A percentile compares a stretch with the other conserved stretches of the same genome.
phyloP scores from a whole-genome alignment of 768 basidiomycete genomes.

The Boletellus emodensis region DNA sequence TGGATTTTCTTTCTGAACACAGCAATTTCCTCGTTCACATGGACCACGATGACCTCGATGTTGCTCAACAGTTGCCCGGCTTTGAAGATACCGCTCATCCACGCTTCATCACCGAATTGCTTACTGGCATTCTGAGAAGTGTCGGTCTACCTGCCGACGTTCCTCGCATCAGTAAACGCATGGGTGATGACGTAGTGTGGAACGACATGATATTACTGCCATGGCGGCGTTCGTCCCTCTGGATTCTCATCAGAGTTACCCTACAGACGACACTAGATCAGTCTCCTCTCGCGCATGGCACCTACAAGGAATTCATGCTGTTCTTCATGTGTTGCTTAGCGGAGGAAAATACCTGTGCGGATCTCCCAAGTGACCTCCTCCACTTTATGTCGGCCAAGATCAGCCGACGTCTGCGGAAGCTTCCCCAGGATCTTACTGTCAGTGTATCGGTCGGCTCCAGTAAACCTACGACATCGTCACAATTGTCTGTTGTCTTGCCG shows the following conservation, averaged over 20 bases:
- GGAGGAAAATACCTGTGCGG: constrained; percentile 8
- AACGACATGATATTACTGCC: constrained; percentile 14
- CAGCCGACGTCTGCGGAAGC: constrained; percentile 22
- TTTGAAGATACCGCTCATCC: constrained; percentile 30
- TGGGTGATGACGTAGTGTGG: constrained; percentile 31
- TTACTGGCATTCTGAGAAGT: constrained; percentile 42
- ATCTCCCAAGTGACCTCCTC: constrained; percentile 26
- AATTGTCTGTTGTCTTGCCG: constrained; percentile 33
- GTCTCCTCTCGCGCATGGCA: constrained; percentile 3
- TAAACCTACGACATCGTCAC: not conserved
- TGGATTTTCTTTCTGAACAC: constrained; percentile 33
- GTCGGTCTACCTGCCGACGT: constrained; percentile 20
- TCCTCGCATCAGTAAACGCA: constrained; percentile 29
- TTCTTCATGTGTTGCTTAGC: constrained; percentile 35
- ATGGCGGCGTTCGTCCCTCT: constrained; percentile 36
- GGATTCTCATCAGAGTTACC: constrained; percentile 33
- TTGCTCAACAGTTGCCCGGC: constrained; percentile 26
- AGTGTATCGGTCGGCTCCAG: not conserved
- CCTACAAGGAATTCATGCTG: constrained; percentile 48
- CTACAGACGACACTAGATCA: constrained; percentile 31
- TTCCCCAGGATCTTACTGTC: constrained; percentile 20
- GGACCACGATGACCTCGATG: constrained; percentile 25
- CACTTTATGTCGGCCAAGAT: constrained; percentile 28
- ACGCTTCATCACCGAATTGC: constrained; percentile 43
- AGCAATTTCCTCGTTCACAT: constrained; percentile 31